These are phyloP conservation scores for Triadica sebifera DNA, from an alignment of 345 rosid species.

Conservation along the genomic window DNA sequence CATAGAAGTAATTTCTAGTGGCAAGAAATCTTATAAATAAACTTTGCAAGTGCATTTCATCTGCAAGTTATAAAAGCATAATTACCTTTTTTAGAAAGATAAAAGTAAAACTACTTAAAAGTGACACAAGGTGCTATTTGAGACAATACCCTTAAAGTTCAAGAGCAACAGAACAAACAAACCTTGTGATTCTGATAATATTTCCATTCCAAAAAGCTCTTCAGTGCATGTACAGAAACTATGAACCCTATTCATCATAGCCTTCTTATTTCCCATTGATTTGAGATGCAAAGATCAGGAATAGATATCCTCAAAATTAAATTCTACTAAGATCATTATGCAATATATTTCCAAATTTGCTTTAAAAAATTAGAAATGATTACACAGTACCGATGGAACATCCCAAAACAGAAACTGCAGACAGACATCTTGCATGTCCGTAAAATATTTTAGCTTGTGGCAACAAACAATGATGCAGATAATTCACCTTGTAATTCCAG, in stretches of 20 bases:
- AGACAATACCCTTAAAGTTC: background rate
- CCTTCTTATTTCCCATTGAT: background rate
- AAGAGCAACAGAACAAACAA: background rate
- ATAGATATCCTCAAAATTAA: background rate
- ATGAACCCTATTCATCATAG: background rate
- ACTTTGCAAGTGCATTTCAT: too few species aligned
- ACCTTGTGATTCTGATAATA: background rate
- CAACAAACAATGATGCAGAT: background rate
- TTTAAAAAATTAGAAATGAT: background rate
- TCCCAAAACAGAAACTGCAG: background rate
- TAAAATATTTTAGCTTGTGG: background rate
- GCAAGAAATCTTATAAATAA: too few species aligned
- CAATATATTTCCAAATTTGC: background rate
- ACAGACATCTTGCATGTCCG: background rate
- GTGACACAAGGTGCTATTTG: too few species aligned
- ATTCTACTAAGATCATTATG: background rate
- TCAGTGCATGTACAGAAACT: background rate
- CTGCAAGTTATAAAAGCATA: too few species aligned
- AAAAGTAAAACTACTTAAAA: too few species aligned
- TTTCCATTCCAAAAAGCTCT: background rate
- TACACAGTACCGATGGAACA: too few species aligned
- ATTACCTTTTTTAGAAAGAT: background rate
- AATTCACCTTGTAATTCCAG: constrained; percentile 93
- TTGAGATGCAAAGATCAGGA: background rate
- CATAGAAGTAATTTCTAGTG: too few species aligned